A percentile compares a stretch with the other conserved stretches of the same genome.
Conservation (phyloP, 1,284 basidiomycete genomes). For the Papiliotrema flavescens region DNA sequence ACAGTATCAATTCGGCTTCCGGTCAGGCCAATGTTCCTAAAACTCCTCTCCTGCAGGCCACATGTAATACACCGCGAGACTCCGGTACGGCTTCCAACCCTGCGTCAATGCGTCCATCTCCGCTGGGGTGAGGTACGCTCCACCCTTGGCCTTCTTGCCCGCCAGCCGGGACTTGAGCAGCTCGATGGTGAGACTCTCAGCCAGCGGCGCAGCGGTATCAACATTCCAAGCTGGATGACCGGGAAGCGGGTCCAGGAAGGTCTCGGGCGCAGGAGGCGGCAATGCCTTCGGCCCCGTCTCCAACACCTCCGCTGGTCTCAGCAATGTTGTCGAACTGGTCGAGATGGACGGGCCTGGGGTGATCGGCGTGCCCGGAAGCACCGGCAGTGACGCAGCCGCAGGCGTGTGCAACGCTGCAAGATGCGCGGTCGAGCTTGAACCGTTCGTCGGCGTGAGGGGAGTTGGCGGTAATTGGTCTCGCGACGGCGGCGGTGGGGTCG, state of each 20-base stretch:
- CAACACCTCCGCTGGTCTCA: slow-evolving; percentile 11
- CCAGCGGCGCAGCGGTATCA: slow-evolving; percentile 51
- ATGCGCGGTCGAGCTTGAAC: not conserved
- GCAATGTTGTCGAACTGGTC: not conserved
- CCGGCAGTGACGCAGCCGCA: not conserved
- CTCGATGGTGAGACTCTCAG: slow-evolving; percentile 60
- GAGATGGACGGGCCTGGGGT: slow-evolving; percentile 2
- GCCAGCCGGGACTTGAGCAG: slow-evolving; percentile 62
- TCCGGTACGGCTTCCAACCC: slow-evolving; percentile 74
- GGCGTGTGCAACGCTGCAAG: slow-evolving; percentile 13
- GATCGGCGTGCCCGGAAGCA: slow-evolving; percentile 17
- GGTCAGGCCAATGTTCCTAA: not conserved
- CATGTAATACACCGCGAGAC: slow-evolving; percentile 57
- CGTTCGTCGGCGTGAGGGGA: slow-evolving; percentile 18
- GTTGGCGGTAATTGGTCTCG: slow-evolving; percentile 16
- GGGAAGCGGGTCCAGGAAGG: slow-evolving; percentile 30
- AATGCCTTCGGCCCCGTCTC: slow-evolving; percentile 14
- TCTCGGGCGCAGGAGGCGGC: slow-evolving; percentile 27
- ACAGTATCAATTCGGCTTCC: not conserved
- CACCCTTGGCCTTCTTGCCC: slow-evolving; percentile 73
- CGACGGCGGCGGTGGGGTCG: slow-evolving; percentile 1
- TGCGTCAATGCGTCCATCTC: slow-evolving; percentile 79
- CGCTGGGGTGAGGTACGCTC: slow-evolving; percentile 68
- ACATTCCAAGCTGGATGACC: slow-evolving; percentile 9
- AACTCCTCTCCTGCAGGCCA: slow-evolving; percentile 45